A percentile compares a stretch with the other conserved stretches of the same genome.
Conservation (phyloP, 2,329 filamentous ascomycete genomes). For the Ascochyta fabae region DNA sequence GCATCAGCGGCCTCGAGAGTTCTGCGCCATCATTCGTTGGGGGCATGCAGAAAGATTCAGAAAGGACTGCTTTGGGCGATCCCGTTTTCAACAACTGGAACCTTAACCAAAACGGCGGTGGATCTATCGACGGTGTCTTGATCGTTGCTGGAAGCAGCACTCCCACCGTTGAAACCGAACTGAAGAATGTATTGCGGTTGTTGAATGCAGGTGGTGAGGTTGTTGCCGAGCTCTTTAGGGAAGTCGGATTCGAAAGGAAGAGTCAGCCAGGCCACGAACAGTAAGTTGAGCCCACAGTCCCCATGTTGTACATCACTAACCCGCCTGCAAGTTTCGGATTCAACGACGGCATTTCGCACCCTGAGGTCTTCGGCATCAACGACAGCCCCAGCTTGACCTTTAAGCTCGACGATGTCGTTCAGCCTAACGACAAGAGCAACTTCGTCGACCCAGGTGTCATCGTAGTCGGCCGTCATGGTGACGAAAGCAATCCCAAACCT, state of each 20-base stretch:
- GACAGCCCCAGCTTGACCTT: constrained; percentile 2
- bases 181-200: constrained; percentile 6
- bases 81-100: constrained; percentile 9
- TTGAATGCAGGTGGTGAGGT: constrained; percentile 6
- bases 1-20: not conserved
- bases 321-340: constrained; percentile 6
- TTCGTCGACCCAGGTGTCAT: constrained; percentile 15
- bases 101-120: constrained; percentile 13
- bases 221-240: constrained; percentile 7
- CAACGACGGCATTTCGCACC: constrained; percentile 18
- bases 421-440: constrained; percentile 6
- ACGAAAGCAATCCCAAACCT: constrained; percentile 2
- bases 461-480: constrained; percentile 7
- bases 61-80: constrained; percentile 7
- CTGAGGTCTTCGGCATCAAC: constrained; percentile 12
- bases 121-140: constrained; percentile 11
- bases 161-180: constrained; percentile 6
- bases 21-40: constrained; percentile 7
- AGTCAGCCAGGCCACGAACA: constrained; percentile 11
- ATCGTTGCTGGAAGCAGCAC: constrained; percentile 8
- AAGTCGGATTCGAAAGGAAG: constrained; percentile 8
- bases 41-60: constrained; percentile 10
- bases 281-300: not conserved
- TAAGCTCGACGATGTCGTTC: constrained; percentile 7
- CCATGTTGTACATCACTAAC: not conserved